Evolutionary conservation across 805 yeast genomes (phyloP), one percentile per base, ranked within the genome.

Genomic region (Wickerhamomyces strasburgensis): DNA sequence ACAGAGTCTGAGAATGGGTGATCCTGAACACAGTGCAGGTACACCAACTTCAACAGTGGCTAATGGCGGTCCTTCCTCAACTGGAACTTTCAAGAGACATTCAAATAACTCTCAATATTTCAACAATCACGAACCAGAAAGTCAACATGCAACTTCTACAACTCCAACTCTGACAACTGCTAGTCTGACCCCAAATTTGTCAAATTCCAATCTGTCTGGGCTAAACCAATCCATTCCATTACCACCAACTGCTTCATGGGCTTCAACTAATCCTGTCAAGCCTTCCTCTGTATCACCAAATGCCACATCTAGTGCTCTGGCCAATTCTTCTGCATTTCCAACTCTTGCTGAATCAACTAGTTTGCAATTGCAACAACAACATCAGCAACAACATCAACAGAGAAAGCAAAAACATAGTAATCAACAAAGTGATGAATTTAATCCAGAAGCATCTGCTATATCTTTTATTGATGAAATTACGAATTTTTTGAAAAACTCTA

Each of bases 211-310:
- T 10, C 29, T 47, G 23, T 31, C 43, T n/a, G 59, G 55, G 25
- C 11, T 21, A 11, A 11, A 11, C 11, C 25, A 21, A 21, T 21
- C 25, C 5, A 70, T 75, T 4, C 72, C 79, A 3, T 67, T 84
- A 35, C 93, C 93, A 7, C 72, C 82, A 1, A 73, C 87, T 14
- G 85, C 82, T 2, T 76, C 83, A 4, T 81, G 89, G 89, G 74
- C 80, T 5, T 38, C 42, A 8, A 21, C n/a, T 19, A 40, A 31
- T 21, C 31, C 54, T 26, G 32, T 6, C 9, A 34, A 14, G 14
- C 4, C 38, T 26, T 44, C 56, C 18, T 17, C 26, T 41, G 42
- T 28, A 43, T 43, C 7, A 29, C 41, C 42, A 24, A 29, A 30
- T n/a, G n/a, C 34, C n/a, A 27, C 31, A 19, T 14, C 39, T 23